Conservation (phyloP, 2,329 filamentous ascomycete genomes). For the Fusarium pseudonygamai region DNA sequence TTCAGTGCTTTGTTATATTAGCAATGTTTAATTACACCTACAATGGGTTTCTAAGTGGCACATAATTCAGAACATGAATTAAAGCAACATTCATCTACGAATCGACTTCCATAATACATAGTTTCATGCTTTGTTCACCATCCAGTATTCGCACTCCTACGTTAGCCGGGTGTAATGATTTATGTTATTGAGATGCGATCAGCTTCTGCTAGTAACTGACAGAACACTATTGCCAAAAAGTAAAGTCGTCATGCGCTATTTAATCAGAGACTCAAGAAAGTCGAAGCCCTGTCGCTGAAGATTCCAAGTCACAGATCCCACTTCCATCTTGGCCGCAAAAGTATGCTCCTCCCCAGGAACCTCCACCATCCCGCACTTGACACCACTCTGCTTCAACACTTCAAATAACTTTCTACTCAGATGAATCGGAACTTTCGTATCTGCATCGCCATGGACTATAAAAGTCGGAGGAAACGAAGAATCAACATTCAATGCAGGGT, state of each 20-base stretch:
- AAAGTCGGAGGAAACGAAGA: background rate
- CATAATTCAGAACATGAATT: too few relatives aligned
- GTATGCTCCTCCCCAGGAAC: background rate
- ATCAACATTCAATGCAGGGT: background rate
- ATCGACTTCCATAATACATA: too few relatives aligned
- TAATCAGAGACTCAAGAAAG: background rate
- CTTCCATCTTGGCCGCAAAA: background rate
- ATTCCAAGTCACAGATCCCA: background rate
- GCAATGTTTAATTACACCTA: too few relatives aligned
- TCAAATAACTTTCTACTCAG: background rate
- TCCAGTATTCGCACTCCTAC: too few relatives aligned
- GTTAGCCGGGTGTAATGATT: too few relatives aligned
- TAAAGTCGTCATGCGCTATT: too few relatives aligned
- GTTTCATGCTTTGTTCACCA: too few relatives aligned
- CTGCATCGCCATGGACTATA: background rate
- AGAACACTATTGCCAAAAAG: too few relatives aligned
- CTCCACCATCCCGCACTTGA: background rate
- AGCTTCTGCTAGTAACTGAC: too few relatives aligned
- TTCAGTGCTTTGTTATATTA: background rate
- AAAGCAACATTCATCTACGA: too few relatives aligned
- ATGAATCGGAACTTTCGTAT: background rate
- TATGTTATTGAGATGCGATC: too few relatives aligned
- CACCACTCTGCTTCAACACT: background rate
- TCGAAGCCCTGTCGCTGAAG: background rate
- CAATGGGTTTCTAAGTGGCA: too few relatives aligned